phyloP scores from a whole-genome alignment of 306 rosid species.

The Dryas alaskensis region DNA sequence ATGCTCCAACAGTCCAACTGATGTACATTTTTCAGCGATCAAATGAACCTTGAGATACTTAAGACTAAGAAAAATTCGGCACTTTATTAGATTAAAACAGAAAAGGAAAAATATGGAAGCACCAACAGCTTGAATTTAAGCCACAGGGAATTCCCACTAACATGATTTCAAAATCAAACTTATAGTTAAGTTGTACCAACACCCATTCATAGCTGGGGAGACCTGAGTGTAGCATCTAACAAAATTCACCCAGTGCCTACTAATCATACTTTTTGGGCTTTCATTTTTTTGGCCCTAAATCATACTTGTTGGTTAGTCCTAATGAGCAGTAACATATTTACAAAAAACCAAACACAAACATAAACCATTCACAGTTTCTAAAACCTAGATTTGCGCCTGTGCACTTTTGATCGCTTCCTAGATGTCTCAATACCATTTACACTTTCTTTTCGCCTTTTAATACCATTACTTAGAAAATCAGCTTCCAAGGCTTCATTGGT shows the following conservation, averaged over 20 bases:
- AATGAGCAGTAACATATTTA: slow-evolving; percentile 33
- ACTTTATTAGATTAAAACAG: too few species aligned
- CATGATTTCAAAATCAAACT: background rate
- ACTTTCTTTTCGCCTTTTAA: slow-evolving; percentile 42
- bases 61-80: too few species aligned
- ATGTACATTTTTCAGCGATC: too few species aligned
- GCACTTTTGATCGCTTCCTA: slow-evolving; percentile 70
- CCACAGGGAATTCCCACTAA: slow-evolving; percentile 5
- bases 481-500: slow-evolving; percentile 31
- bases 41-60: too few species aligned
- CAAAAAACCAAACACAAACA: slow-evolving; percentile 33
- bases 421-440: slow-evolving; percentile 51
- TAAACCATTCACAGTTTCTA: slow-evolving; percentile 23
- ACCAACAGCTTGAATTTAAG: background rate
- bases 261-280: slow-evolving; percentile 8
- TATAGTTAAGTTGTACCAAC: background rate
- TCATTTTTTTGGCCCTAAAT: background rate
- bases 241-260: slow-evolving; percentile 84
- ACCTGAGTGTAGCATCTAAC: slow-evolving; percentile 71
- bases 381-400: slow-evolving; percentile 48
- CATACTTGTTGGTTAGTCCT: slow-evolving; percentile 27
- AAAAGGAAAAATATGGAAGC: background rate
- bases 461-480: slow-evolving; percentile 52
- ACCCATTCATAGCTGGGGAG: slow-evolving; percentile 18
- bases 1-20: too few species aligned